These are phyloP conservation scores for Clavariopsis aquatica DNA, from an alignment of 495 filamentous ascomycete species.

Conservation along the genomic window DNA sequence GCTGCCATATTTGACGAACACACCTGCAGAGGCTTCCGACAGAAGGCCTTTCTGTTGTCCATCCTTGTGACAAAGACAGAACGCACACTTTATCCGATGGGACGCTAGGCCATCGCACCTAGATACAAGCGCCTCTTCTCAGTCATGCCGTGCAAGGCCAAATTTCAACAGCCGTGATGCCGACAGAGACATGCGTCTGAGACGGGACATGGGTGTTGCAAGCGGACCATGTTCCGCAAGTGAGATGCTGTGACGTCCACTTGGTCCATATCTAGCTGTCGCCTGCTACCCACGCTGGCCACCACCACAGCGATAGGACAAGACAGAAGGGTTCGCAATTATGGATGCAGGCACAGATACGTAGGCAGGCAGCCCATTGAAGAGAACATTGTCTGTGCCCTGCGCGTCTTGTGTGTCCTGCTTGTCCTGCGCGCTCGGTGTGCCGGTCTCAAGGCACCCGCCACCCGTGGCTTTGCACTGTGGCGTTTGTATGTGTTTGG, in stretches of 20 bases:
- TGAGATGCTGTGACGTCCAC: slow-evolving; percentile 5
- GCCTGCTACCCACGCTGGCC: not conserved
- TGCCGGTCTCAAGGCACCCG: not conserved
- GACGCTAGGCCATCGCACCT: no score
- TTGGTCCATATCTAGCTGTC: not conserved
- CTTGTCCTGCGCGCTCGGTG: no score
- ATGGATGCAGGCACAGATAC: not conserved
- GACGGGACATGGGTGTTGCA: slow-evolving; percentile 5
- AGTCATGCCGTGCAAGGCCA: slow-evolving; percentile 8
- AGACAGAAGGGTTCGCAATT: not conserved
- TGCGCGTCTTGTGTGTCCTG: no score
- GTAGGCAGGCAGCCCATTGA: not conserved
- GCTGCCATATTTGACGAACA: no score
- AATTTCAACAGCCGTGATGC: slow-evolving; percentile 12
- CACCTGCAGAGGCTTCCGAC: no score
- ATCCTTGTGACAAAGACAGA: no score
- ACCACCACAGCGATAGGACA: not conserved
- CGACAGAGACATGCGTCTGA: not conserved
- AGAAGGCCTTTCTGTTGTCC: not conserved
- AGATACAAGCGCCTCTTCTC: not conserved
- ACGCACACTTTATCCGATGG: no score
- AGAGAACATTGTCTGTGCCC: not conserved
- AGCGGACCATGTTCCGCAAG: not conserved
- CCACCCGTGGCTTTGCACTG: slow-evolving; percentile 1
- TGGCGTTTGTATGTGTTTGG: not conserved